phyloP scores from a whole-genome alignment of 2,329 filamentous ascomycete genomes.

The Xylariaceae sp. region DNA sequence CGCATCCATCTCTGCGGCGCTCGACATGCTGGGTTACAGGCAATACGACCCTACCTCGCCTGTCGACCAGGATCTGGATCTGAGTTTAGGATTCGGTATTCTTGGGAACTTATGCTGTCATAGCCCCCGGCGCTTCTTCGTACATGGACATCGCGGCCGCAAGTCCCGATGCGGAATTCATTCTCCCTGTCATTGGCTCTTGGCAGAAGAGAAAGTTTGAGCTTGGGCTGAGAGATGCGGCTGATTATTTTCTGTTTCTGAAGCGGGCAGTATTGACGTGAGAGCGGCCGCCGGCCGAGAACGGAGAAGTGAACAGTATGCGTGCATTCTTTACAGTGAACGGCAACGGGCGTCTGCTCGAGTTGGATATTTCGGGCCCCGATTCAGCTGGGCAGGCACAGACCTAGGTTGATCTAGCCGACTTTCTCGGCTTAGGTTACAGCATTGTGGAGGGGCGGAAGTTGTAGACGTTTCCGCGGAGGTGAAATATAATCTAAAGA shows the following conservation, averaged over 20 bases:
- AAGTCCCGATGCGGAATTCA: slow-evolving; percentile 23
- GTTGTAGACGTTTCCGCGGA: slow-evolving; percentile 24
- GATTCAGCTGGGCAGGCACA: slow-evolving; percentile 20
- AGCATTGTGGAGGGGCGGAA: slow-evolving; percentile 26
- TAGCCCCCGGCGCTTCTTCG: slow-evolving; percentile 14
- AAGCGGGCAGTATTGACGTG: too few relatives aligned
- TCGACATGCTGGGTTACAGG: slow-evolving; percentile 23
- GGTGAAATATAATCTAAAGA: too few relatives aligned
- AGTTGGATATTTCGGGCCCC: slow-evolving; percentile 20
- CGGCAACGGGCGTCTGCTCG: slow-evolving; percentile 14
- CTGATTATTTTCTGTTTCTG: too few relatives aligned
- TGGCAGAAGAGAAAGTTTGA: not conserved
- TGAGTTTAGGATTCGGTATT: slow-evolving; percentile 5
- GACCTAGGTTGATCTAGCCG: slow-evolving; percentile 25
- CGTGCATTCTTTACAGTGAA: slow-evolving; percentile 16
- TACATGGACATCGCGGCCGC: slow-evolving; percentile 18
- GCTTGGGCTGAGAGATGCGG: too few relatives aligned
- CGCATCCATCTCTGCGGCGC: slow-evolving; percentile 17
- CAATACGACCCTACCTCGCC: slow-evolving; percentile 5
- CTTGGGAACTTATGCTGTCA: slow-evolving; percentile 17
- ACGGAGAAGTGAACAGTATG: not conserved
- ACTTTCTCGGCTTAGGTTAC: slow-evolving; percentile 27
- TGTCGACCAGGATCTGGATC: not conserved
- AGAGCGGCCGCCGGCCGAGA: too few relatives aligned
- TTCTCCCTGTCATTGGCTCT: slow-evolving; percentile 17